Evolutionary conservation across 2,329 filamentous ascomycete genomes (phyloP), one percentile per base, ranked within the genome.

Genomic region (Rasamsonia emersonii): DNA sequence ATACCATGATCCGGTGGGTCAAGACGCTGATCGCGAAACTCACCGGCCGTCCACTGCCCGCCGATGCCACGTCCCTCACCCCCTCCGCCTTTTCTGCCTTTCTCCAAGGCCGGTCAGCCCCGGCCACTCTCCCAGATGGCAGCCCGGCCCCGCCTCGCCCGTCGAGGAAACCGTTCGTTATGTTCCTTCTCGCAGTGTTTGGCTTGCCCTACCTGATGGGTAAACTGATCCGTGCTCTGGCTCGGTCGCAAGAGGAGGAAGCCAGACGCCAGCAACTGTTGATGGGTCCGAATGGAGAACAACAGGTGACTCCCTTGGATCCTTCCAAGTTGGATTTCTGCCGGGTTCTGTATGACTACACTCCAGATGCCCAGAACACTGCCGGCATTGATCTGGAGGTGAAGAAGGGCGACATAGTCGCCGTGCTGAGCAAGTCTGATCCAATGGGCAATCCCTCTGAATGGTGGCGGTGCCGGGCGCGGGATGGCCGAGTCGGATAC

Each of bases 141-240:
- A 71, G 75, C 2, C 70, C 79, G 0, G 70, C 68, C 10, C 69
- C 76, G 11, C 65, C 83, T 3, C 79, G 77, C 47, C 88, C 89
- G 11, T 94, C 85, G 53, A 86, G 84, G 57, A 98, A 96, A 60
- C 91, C 91, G 1, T 85, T 98, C 49, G 73, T 98, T 53, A 89
- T 98, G 69, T 98, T 98, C 68, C 68, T 95, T 39, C 69, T 93
- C 25, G 89, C 91, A 11, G 88, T 93, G 4, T 94, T 98, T 50
- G 93, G 91, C 32, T 72, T 98, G 9, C 91, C 91, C 4, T 98
- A 94, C 57, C 71, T 98, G 29, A 95, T 98, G 88, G 81, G 83
- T 62, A 98, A 95, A 65, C 75, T 94, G 46, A 96, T 98, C 56
- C 79, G 78, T 52, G 73, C 84, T 1, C 71, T 98, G 23, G 86